Percentiles rank a stretch among this genome's conserved stretches.
Evolutionary conservation across 2,329 filamentous ascomycete species (phyloP).

Genomic region (Talaromyces sp.): DNA sequence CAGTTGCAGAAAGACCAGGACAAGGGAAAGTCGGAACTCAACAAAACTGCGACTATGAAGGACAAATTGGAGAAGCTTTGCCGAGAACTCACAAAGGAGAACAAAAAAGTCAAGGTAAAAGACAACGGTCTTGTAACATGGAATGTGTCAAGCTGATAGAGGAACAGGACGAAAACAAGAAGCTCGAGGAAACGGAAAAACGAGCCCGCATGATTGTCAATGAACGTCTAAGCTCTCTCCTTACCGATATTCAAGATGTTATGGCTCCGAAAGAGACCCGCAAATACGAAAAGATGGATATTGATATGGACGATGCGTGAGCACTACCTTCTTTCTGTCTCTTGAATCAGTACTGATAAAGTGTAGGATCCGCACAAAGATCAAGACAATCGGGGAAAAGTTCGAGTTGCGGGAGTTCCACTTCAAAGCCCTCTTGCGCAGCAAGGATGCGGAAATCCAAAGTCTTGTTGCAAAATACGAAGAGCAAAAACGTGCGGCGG

Average conservation of each 20-base stretch:
- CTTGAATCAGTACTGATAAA: conserved; percentile 19
- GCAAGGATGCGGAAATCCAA: conserved; percentile 93
- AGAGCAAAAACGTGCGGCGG: conserved; percentile 82
- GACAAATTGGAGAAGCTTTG: conserved; percentile 97
- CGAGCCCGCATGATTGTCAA: conserved; percentile 80
- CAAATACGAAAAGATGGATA: conserved; percentile 74
- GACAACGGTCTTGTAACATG: conserved; percentile 3
- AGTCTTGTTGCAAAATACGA: conserved; percentile 86
- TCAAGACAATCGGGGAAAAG: conserved; percentile 92
- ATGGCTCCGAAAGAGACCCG: conserved; percentile 84
- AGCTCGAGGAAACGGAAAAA: conserved; percentile 80
- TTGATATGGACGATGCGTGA: conserved; percentile 86
- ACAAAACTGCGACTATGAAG: conserved; percentile 85
- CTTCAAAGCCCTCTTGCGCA: conserved; percentile 86
- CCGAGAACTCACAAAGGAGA: conserved; percentile 90
- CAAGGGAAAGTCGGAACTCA: conserved; percentile 79
- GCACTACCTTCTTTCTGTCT: conserved; percentile 34
- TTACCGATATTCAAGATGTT: conserved; percentile 82
- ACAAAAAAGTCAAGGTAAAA: conserved; percentile 92
- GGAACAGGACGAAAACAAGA: conserved; percentile 82
- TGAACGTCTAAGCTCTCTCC: conserved; percentile 74
- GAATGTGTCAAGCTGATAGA: conserved; percentile 22
- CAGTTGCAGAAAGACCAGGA: conserved; percentile 97
- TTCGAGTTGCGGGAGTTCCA: conserved; percentile 94
- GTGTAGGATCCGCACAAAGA: conserved; percentile 63